phyloP scores from a whole-genome alignment of 352 stramenopile species.

The Globisporangium irregulare region DNA sequence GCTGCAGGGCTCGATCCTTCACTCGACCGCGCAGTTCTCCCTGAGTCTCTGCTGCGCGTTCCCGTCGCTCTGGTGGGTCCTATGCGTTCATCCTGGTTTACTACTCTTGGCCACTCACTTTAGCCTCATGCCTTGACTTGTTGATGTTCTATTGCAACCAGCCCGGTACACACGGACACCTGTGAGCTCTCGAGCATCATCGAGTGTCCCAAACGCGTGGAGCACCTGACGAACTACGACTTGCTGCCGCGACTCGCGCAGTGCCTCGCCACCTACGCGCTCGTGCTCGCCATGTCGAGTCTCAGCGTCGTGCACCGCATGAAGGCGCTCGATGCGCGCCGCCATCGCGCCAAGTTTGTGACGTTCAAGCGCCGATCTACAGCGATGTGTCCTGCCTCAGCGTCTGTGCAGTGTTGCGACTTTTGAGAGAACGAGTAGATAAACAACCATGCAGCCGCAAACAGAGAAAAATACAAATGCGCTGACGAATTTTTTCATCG shows the following conservation, averaged over 20 bases:
- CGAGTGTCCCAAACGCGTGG: conserved; percentile 33
- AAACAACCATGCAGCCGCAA: background rate
- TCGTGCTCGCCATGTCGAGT: conserved; percentile 41
- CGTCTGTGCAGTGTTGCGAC: conserved; percentile 15
- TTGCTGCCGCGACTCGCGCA: conserved; percentile 39
- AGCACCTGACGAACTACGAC: conserved; percentile 31
- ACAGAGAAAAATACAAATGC: background rate
- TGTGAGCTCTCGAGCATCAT: conserved; percentile 42
- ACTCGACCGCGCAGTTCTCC: conserved; percentile 41
- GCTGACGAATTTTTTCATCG: no score
- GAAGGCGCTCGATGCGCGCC: conserved; percentile 37
- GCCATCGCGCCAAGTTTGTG: conserved; percentile 39
- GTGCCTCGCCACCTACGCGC: conserved; percentile 37
- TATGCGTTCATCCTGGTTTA: background rate
- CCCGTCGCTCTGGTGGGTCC: conserved; percentile 42
- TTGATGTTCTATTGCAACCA: conserved; percentile 14
- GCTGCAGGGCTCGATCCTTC: conserved; percentile 38
- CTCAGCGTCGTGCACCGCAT: conserved; percentile 34
- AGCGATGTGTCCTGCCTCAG: background rate
- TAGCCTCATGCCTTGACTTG: background rate
- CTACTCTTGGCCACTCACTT: background rate
- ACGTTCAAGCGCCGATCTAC: conserved; percentile 32
- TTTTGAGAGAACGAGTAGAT: background rate
- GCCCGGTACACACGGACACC: conserved; percentile 31
- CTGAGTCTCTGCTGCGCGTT: conserved; percentile 56